Percentiles rank a stretch among this genome's conserved stretches.
These are phyloP conservation scores for Trichoderma citrinoviride DNA, from an alignment of 2,329 filamentous ascomycete species.

Conservation along the genomic window DNA sequence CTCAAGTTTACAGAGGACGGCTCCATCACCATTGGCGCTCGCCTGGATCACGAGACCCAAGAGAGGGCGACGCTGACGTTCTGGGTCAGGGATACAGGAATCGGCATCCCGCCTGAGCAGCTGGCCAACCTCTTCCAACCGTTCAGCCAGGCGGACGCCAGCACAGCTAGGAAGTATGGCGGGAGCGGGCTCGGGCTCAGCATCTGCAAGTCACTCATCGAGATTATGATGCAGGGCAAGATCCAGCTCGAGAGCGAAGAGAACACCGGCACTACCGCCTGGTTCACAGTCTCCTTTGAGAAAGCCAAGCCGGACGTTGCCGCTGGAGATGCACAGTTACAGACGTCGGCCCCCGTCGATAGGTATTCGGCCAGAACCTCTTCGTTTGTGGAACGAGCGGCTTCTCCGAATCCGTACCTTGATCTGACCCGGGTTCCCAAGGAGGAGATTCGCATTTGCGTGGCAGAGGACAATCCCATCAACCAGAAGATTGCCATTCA, in stretches of 20 bases:
- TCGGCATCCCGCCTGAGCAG: slow-evolving; percentile 81
- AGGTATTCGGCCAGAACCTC: slow-evolving; percentile 33
- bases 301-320: slow-evolving; percentile 67
- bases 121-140: slow-evolving; percentile 85
- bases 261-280: slow-evolving; percentile 70
- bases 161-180: slow-evolving; percentile 85
- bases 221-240: slow-evolving; percentile 84
- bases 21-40: slow-evolving; percentile 78
- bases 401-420: slow-evolving; percentile 48
- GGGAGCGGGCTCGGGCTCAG: slow-evolving; percentile 87
- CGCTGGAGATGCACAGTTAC: slow-evolving; percentile 51
- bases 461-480: slow-evolving; percentile 93
- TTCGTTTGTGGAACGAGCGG: slow-evolving; percentile 38
- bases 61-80: slow-evolving; percentile 74
- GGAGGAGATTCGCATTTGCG: slow-evolving; percentile 79
- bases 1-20: slow-evolving; percentile 91
- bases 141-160: slow-evolving; percentile 89
- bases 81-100: slow-evolving; percentile 85
- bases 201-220: slow-evolving; percentile 92
- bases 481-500: slow-evolving; percentile 93
- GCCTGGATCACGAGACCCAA: slow-evolving; percentile 66
- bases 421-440: slow-evolving; percentile 73
- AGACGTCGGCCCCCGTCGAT: slow-evolving; percentile 38
- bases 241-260: slow-evolving; percentile 74
- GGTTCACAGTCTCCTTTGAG: slow-evolving; percentile 81